phyloP scores from a whole-genome alignment of 371 early-diverging fungal species.

The Mortierella sp. region DNA sequence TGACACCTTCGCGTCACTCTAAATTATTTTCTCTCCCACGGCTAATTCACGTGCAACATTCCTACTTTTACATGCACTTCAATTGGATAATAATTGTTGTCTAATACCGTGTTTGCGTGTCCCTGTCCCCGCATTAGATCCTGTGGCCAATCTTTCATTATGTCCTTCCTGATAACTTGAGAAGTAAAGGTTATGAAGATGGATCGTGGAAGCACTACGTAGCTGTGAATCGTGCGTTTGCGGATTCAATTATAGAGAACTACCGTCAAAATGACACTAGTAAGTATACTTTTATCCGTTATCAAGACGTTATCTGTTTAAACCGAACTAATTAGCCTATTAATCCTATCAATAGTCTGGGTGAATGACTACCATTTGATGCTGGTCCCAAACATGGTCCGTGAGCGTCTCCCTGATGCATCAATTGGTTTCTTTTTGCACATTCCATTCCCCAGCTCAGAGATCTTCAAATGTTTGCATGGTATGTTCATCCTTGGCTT shows the following conservation, averaged over 20 bases:
- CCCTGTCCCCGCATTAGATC: conserved; percentile 54
- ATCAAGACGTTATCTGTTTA: neutral
- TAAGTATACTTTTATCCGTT: conserved; percentile 59
- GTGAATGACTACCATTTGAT: conserved; percentile 98
- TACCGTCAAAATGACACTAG: conserved; percentile 88
- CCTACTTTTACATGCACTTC: neutral
- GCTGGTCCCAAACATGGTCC: conserved; percentile 91
- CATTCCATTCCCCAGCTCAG: conserved; percentile 95
- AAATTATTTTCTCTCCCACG: conserved; percentile 2
- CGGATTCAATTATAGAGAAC: conserved; percentile 75
- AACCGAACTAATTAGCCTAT: neutral
- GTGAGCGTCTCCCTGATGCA: conserved; percentile 79
- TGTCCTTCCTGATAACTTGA: conserved; percentile 82
- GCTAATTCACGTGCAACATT: conserved; percentile 5
- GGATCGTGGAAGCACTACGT: conserved; percentile 87
- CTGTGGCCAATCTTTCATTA: conserved; percentile 99
- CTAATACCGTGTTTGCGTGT: neutral
- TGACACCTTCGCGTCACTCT: conserved; percentile 26
- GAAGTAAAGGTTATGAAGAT: conserved; percentile 68
- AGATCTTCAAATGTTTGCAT: conserved; percentile 91
- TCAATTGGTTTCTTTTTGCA: conserved; percentile 97
- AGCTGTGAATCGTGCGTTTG: conserved; percentile 86
- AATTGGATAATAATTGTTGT: neutral
- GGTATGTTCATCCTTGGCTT: conserved; percentile 68
- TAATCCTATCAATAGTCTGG: conserved; percentile 80